These are phyloP conservation scores for Microascus cirrosus DNA, from an alignment of 2,329 filamentous ascomycete genomes.

Conservation along the genomic window DNA sequence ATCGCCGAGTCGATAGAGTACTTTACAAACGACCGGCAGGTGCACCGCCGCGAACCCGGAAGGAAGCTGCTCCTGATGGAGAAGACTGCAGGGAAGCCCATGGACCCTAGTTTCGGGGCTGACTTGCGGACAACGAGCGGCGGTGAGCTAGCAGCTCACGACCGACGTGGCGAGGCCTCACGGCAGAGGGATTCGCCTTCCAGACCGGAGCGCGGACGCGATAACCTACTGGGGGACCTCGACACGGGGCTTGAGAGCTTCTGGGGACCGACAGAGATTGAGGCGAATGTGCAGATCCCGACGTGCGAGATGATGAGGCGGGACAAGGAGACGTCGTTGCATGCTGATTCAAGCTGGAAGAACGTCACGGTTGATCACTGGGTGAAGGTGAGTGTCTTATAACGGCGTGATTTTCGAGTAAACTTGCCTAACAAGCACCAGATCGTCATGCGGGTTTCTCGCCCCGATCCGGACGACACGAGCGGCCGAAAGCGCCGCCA, in stretches of 20 bases:
- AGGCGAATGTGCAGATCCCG: conserved; percentile 85
- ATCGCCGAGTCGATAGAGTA: conserved; percentile 88
- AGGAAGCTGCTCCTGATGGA: conserved; percentile 81
- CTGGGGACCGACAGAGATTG: conserved; percentile 84
- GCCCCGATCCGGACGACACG: conserved; percentile 67
- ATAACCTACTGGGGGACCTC: conserved; percentile 73
- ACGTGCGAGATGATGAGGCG: conserved; percentile 80
- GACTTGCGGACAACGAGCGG: conserved; percentile 60
- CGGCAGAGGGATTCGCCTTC: conserved; percentile 23
- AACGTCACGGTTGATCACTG: conserved; percentile 92
- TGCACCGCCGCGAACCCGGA: conserved; percentile 73
- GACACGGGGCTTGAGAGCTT: conserved; percentile 58
- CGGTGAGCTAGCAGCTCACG: conserved; percentile 54
- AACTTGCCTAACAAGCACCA: background rate
- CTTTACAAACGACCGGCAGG: conserved; percentile 74
- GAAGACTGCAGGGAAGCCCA: conserved; percentile 69
- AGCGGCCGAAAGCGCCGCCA: conserved; percentile 64
- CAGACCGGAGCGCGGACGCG: conserved; percentile 24
- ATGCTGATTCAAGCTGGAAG: conserved; percentile 88
- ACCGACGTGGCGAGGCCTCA: conserved; percentile 35
- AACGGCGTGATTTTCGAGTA: background rate
- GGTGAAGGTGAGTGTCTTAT: conserved; percentile 62
- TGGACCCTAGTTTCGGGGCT: conserved; percentile 48
- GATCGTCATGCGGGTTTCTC: conserved; percentile 89
- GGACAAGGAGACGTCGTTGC: conserved; percentile 52